Conservation (phyloP, 441 rosid species). For the Lepidium campestre region DNA sequence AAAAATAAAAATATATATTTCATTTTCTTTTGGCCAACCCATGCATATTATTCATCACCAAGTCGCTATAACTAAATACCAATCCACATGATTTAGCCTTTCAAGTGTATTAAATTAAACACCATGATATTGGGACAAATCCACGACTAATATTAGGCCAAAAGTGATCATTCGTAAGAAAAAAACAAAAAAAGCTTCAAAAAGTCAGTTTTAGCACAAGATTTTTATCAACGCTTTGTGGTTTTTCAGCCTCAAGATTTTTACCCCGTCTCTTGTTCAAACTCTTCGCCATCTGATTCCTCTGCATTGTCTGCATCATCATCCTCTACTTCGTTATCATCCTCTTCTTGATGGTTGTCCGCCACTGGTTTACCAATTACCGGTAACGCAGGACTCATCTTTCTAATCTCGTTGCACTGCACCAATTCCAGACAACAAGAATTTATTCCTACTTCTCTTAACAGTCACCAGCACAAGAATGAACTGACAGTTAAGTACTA, state of each 20-base stretch:
- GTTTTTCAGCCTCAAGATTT: not conserved
- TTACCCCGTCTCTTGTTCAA: slow-evolving; percentile 87
- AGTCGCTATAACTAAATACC: too few relatives aligned
- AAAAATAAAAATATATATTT: too few relatives aligned
- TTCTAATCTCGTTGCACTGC: slow-evolving; percentile 80
- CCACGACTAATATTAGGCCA: not conserved
- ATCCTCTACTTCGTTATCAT: slow-evolving; percentile 73
- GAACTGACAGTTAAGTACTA: not conserved
- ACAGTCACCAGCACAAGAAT: not conserved
- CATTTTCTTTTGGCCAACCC: too few relatives aligned
- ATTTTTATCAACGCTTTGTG: too few relatives aligned
- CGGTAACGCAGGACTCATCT: slow-evolving; percentile 49
- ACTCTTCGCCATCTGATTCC: slow-evolving; percentile 88
- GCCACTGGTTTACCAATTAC: slow-evolving; percentile 66
- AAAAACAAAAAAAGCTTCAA: not conserved
- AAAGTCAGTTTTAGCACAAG: not conserved
- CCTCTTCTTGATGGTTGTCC: slow-evolving; percentile 71
- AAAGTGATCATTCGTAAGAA: not conserved
- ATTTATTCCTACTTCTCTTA: not conserved
- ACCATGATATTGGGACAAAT: not conserved
- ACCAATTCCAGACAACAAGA: slow-evolving; percentile 7
- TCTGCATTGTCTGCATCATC: slow-evolving; percentile 78
- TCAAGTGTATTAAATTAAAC: not conserved
- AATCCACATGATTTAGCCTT: not conserved
- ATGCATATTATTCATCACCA: too few relatives aligned